phyloP scores from a whole-genome alignment of 495 filamentous ascomycete genomes.

The Rhypophila decipiens region DNA sequence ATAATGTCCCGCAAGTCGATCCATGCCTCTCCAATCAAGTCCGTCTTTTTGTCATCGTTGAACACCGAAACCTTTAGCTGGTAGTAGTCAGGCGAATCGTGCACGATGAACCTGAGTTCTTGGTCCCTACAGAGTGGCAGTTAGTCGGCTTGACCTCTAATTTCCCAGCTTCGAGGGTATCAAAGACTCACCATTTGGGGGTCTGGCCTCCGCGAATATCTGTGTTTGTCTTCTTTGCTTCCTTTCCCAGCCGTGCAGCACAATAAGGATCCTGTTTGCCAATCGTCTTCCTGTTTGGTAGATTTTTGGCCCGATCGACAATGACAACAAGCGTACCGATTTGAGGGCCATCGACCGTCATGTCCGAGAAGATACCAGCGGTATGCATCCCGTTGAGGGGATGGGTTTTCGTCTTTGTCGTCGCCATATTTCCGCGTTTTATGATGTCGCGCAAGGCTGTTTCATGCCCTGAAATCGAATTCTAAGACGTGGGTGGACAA shows the following conservation, averaged over 20 bases:
- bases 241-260: slow-evolving; percentile 87
- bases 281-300: slow-evolving; percentile 93
- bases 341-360: slow-evolving; percentile 87
- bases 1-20: slow-evolving; percentile 76
- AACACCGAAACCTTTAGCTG: slow-evolving; percentile 92
- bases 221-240: slow-evolving; percentile 94
- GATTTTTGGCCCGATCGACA: slow-evolving; percentile 89
- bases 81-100: slow-evolving; percentile 93
- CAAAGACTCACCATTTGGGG: slow-evolving; percentile 70
- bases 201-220: slow-evolving; percentile 94
- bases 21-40: slow-evolving; percentile 91
- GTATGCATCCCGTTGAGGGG: slow-evolving; percentile 57
- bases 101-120: slow-evolving; percentile 90
- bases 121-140: slow-evolving; percentile 65
- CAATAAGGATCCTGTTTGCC: slow-evolving; percentile 99
- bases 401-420: slow-evolving; percentile 38
- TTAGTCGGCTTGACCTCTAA: slow-evolving; percentile 2
- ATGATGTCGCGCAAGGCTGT: slow-evolving; percentile 7
- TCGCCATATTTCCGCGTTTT: slow-evolving; percentile 28
- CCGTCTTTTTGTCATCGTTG: slow-evolving; percentile 95
- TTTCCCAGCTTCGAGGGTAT: neutral
- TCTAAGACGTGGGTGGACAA: neutral
- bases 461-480: slow-evolving; percentile 3
- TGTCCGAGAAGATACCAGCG: slow-evolving; percentile 92
- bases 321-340: slow-evolving; percentile 91